phyloP scores from a whole-genome alignment of 2,329 filamentous ascomycete species.

The Chrysoporthe austroafricana region DNA sequence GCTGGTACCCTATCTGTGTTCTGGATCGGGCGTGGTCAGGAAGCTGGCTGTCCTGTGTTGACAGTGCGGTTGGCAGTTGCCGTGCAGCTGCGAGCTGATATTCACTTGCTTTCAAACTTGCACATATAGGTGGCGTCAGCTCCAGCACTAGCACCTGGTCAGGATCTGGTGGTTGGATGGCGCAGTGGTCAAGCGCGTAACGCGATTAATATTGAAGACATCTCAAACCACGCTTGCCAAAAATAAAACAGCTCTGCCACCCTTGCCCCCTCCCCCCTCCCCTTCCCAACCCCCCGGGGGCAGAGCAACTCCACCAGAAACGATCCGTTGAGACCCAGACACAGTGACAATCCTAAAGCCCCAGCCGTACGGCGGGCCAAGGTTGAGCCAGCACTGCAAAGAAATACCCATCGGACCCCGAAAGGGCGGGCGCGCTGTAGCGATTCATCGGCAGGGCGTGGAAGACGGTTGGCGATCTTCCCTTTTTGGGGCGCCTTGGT shows the following conservation, averaged over 20 bases:
- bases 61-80: background rate
- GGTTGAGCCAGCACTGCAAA: slow-evolving; percentile 15
- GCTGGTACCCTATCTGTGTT: background rate
- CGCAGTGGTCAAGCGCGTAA: slow-evolving; percentile 4
- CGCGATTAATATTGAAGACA: slow-evolving; percentile 4
- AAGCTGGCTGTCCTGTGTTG: background rate
- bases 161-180: slow-evolving; percentile 9
- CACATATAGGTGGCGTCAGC: background rate
- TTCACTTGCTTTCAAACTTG: background rate
- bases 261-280: too few species aligned
- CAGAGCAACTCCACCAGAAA: background rate
- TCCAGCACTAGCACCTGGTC: background rate
- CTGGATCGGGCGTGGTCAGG: background rate
- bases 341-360: slow-evolving; percentile 7
- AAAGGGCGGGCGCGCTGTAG: slow-evolving; percentile 10
- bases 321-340: slow-evolving; percentile 1
- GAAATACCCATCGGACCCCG: background rate
- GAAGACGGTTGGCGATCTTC: background rate
- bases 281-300: too few species aligned
- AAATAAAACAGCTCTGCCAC: background rate
- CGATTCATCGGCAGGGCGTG: slow-evolving; percentile 6
- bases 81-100: background rate
- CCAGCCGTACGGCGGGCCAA: background rate
- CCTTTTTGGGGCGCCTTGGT: too few species aligned
- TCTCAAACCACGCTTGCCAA: slow-evolving; percentile 6